Conservation (phyloP, 257 asterid genomes). For the Lithospermum erythrorhizon region DNA sequence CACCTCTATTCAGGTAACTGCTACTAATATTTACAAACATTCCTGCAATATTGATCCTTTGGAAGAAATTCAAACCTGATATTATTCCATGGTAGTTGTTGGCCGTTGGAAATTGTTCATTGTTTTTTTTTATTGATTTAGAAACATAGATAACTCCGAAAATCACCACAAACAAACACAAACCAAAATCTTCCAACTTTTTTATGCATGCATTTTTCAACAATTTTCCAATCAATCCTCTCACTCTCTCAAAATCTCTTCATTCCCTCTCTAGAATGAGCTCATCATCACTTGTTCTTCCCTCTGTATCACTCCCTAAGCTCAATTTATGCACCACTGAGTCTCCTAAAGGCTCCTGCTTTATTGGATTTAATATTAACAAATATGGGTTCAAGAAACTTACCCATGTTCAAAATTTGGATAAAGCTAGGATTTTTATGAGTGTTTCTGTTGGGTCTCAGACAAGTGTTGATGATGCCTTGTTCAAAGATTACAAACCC, state of each 20-base stretch:
- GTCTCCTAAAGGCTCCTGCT: constrained; percentile 7
- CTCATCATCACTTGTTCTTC: constrained; percentile 17
- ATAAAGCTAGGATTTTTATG: constrained; percentile 56
- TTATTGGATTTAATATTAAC: constrained; percentile 24
- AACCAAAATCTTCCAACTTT: not conserved
- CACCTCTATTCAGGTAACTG: too few species aligned
- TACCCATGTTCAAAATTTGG: constrained; percentile 22
- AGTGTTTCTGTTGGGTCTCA: constrained; percentile 65
- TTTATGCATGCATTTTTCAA: constrained; percentile 18
- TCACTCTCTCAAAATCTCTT: constrained; percentile 5
- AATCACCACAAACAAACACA: not conserved
- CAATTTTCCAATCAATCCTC: not conserved
- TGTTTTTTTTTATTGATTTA: too few species aligned
- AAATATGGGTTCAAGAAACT: constrained; percentile 17
- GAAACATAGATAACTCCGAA: constrained; percentile 48
- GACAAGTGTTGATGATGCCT: constrained; percentile 43
- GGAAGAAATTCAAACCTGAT: too few species aligned
- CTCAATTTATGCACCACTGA: constrained; percentile 23
- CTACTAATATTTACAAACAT: too few species aligned
- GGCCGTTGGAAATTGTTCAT: too few species aligned
- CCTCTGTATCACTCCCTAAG: not conserved
- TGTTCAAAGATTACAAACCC: constrained; percentile 68
- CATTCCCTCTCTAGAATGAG: constrained; percentile 26
- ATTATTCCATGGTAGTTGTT: too few species aligned
- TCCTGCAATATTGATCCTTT: too few species aligned